These are phyloP conservation scores for Lenwebbia sp. DNA, from an alignment of 345 rosid genomes.

Conservation along the genomic window DNA sequence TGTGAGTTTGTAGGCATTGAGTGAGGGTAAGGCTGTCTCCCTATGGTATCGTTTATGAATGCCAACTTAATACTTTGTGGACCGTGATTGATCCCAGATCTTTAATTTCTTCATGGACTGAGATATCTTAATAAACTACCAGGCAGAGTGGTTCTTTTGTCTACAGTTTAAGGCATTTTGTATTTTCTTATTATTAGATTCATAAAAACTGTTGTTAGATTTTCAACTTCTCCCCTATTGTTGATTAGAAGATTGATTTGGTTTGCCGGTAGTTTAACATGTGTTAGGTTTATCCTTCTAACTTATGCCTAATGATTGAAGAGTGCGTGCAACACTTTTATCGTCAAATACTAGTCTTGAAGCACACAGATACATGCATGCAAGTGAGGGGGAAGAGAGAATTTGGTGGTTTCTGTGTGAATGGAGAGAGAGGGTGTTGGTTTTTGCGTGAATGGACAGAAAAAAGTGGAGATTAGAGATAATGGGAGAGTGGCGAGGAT, in stretches of 20 bases:
- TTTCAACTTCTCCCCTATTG: neutral
- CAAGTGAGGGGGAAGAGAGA: neutral
- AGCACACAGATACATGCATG: neutral
- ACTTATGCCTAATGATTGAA: neutral
- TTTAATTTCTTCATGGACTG: neutral
- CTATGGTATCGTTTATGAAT: neutral
- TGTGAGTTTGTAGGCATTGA: neutral
- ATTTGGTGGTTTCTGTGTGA: neutral
- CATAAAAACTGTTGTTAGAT: neutral
- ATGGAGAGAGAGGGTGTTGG: neutral
- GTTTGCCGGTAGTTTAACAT: neutral
- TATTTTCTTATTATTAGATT: neutral
- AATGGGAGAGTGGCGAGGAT: neutral
- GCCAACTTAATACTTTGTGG: neutral
- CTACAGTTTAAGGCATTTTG: neutral
- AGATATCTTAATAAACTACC: neutral
- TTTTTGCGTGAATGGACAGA: neutral
- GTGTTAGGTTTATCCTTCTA: neutral
- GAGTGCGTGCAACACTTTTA: neutral
- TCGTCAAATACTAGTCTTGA: neutral
- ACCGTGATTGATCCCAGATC: neutral
- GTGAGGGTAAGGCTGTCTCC: neutral
- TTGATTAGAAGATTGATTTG: neutral
- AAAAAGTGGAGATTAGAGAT: neutral
- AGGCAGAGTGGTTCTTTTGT: neutral